A percentile compares a stretch with the other conserved stretches of the same genome.
These are phyloP conservation scores for Diaporthe eres DNA, from an alignment of 2,329 filamentous ascomycete genomes.

Conservation along the genomic window DNA sequence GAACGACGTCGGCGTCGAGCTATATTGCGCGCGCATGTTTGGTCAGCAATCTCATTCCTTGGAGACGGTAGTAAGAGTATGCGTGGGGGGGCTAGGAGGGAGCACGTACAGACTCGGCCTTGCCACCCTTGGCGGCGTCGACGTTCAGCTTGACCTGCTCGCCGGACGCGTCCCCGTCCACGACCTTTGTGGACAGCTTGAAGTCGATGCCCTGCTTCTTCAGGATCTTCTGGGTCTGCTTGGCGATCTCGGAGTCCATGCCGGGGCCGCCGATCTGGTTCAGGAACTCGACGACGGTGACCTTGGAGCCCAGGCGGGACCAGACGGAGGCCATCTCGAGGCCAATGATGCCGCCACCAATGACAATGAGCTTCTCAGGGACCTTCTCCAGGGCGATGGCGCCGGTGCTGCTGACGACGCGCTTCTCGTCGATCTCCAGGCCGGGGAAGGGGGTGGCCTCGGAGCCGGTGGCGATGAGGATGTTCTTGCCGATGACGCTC, in stretches of 20 bases:
- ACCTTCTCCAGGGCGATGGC: slow-evolving; percentile 91
- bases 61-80: not conserved
- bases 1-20: slow-evolving; percentile 94
- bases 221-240: slow-evolving; percentile 91
- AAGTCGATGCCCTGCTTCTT: slow-evolving; percentile 98
- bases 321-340: slow-evolving; percentile 99
- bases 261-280: slow-evolving; percentile 96
- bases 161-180: slow-evolving; percentile 84
- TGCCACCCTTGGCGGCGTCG: slow-evolving; percentile 96
- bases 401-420: slow-evolving; percentile 95
- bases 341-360: slow-evolving; percentile 98
- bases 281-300: slow-evolving; percentile 97
- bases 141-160: slow-evolving; percentile 85
- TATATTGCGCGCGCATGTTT: slow-evolving; percentile 52
- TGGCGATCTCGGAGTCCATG: slow-evolving; percentile 96
- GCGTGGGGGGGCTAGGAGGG: not conserved
- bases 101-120: slow-evolving; percentile 84
- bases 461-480: slow-evolving; percentile 95
- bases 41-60: slow-evolving; percentile 32
- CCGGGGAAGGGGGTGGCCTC: slow-evolving; percentile 98
- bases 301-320: slow-evolving; percentile 93
- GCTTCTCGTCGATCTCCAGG: slow-evolving; percentile 96
- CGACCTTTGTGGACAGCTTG: slow-evolving; percentile 97
- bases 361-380: slow-evolving; percentile 96
- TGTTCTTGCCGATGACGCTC: slow-evolving; percentile 92